Evolutionary conservation across 2,329 filamentous ascomycete genomes (phyloP), one percentile per base, ranked within the genome.

Genomic region (Trichophyton schoenleinii): DNA sequence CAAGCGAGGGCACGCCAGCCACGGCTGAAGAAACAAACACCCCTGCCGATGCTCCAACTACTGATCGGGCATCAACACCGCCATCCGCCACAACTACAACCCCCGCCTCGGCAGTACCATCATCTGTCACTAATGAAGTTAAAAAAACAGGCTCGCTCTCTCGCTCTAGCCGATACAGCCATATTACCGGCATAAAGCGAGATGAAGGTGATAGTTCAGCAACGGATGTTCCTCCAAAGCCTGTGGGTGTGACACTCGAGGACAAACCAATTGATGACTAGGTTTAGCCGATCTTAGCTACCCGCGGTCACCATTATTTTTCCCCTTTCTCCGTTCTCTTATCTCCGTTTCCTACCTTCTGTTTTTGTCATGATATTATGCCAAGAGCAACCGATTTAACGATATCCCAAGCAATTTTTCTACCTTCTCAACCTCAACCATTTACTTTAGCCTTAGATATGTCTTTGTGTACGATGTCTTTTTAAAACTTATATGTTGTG

Each of bases 261-360:
- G 87, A 91, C 71, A 85, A 83, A 73, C 85, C 87, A n/a, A 89
- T 90, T 85, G 86, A 89, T 74, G 86, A 89, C 73, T 88, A 68
- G 64, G 53, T 53, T 28, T 53, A 53, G 49, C 25, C 9, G 49
- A 53, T n/a, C 28, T 53, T 31, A n/a, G 18, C 20, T 36, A 48
- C 7, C 20, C 38, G 7, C 13, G 8, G n/a, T 18, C n/a, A 28
- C 18, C 5, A 22, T 41, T 18, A 13, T n/a, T 28, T 22, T 34
- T 31, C 2, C 52, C 18, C n/a, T 53, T 55, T 53, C 18, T 22
- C 18, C 28, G 53, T 55, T 60, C 36, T n/a, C 34, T 58, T 18
- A 25, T 53, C 6, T 22, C 20, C 34, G 22, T 28, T 57, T 42
- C 41, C 15, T 58, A 18, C 13, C 20, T 58, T 42, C 31, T 44